Conservation (phyloP, 495 filamentous ascomycete species). For the Penicillium simplicissimum region DNA sequence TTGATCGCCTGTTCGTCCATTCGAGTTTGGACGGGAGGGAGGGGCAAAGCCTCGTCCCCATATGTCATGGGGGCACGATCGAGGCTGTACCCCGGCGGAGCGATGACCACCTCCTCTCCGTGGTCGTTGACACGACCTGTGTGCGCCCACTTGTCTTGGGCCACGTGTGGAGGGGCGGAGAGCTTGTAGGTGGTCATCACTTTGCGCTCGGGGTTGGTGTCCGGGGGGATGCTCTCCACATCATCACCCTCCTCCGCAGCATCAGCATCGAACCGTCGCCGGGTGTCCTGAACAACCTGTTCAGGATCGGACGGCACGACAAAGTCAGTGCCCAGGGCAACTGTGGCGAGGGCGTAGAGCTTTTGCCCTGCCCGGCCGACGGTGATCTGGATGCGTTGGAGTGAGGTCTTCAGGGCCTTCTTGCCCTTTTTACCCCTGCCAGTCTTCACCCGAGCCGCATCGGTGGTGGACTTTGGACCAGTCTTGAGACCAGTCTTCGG, state of each 20-base stretch:
- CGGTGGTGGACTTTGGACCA: background rate
- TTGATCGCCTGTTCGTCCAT: conserved; percentile 30
- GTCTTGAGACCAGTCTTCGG: background rate
- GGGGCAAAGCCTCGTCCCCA: conserved; percentile 30
- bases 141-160: conserved; percentile 35
- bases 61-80: conserved; percentile 36
- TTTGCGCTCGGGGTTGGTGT: background rate
- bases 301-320: conserved; percentile 20
- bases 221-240: background rate
- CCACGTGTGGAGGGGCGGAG: conserved; percentile 19
- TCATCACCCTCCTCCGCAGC: conserved; percentile 3
- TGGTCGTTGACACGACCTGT: conserved; percentile 37
- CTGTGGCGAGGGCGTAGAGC: conserved; percentile 30
- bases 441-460: background rate
- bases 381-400: conserved; percentile 14
- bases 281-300: conserved; percentile 23
- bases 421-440: conserved; percentile 6
- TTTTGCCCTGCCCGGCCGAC: conserved; percentile 18
- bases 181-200: conserved; percentile 18
- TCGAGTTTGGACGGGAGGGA: conserved; percentile 35
- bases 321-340: conserved; percentile 30
- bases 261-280: background rate
- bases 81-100: conserved; percentile 25
- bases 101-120: conserved; percentile 38
- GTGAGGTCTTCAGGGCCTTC: background rate